Conservation (phyloP, 768 basidiomycete genomes). For the Plicaturopsis crispa region DNA sequence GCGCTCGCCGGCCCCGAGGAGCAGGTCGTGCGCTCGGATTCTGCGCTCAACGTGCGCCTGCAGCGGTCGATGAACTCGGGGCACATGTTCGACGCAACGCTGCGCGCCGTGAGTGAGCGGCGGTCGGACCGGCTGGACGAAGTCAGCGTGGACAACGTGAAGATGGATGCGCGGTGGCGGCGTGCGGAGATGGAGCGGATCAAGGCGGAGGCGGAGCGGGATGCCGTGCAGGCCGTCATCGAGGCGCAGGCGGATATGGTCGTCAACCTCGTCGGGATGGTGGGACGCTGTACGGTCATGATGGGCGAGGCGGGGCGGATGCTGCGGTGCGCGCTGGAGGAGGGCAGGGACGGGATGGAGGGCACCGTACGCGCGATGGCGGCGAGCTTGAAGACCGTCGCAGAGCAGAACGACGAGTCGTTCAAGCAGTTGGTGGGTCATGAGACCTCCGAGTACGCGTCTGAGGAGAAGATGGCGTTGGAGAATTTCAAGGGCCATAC, state of each 20-base stretch:
- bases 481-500: slow-evolving; percentile 47
- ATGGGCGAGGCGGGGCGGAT: slow-evolving; percentile 49
- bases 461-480: slow-evolving; percentile 26
- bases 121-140: slow-evolving; percentile 77
- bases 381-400: slow-evolving; percentile 41
- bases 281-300: slow-evolving; percentile 71
- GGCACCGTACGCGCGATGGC: slow-evolving; percentile 41
- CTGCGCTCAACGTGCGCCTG: slow-evolving; percentile 48
- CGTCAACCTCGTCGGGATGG: slow-evolving; percentile 69
- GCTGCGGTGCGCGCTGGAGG: slow-evolving; percentile 31
- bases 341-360: slow-evolving; percentile 27
- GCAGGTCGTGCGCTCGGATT: slow-evolving; percentile 49
- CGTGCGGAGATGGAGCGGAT: slow-evolving; percentile 66
- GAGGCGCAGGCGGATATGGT: slow-evolving; percentile 59
- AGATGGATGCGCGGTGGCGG: slow-evolving; percentile 56
- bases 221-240: slow-evolving; percentile 55
- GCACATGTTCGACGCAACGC: slow-evolving; percentile 80
- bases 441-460: slow-evolving; percentile 52
- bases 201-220: slow-evolving; percentile 58
- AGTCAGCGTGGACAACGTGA: slow-evolving; percentile 57
- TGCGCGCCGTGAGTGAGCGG: slow-evolving; percentile 77
- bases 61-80: slow-evolving; percentile 67
- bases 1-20: slow-evolving; percentile 69
- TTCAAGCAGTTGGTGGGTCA: slow-evolving; percentile 64
- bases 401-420: slow-evolving; percentile 61